Evolutionary conservation across 768 basidiomycete species (phyloP), one percentile per base, ranked within the genome.

Genomic region (Collybia sp.): DNA sequence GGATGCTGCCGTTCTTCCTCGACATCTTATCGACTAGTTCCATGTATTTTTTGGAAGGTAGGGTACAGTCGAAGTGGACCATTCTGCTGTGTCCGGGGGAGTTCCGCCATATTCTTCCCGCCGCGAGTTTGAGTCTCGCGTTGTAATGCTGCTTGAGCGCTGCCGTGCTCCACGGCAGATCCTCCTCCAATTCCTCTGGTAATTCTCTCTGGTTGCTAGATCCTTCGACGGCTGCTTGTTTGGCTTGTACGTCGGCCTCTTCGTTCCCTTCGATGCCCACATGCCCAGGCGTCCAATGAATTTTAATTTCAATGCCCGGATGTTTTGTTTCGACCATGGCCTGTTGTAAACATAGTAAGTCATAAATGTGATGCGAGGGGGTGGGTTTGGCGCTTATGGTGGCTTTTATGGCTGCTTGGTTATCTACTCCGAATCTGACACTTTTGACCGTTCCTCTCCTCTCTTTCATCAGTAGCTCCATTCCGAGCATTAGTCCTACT

Each of bases 271-370:
- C 6, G 1, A 57, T 44, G 1, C 41, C 55, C 11, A 13, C 16
- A 16, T 61, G 59, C 1, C 58, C 57, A 0, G 59, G 58, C 0
- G 47, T 25, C 58, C 58, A 61, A 0, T 42, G 39, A 0, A 61
- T 34, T 1, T 45, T 48, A 2, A 60, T 11, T 0, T 10, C 17
- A 0, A 46, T 25, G 1, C 40, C 2, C 0, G 49, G 50, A 10
- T 52, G 47, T 4, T 16, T 20, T 3, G n/a, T 15, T 18, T 13
- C 17, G 10, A 37, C 35, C 35, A 37, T 37, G 13, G 10, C 35
- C 17, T n/a, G 35, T 18, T 10, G 13, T 18, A 6, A 4, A 18
- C 17, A 10, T 13, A 37, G 17, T 13, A 37, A n/a, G 35, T 49
- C 50, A 36, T 42, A 49, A 2, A 56, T 46, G 16, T 42, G 46